phyloP scores from a whole-genome alignment of 805 yeast species.

The Suhomyces emberorum region DNA sequence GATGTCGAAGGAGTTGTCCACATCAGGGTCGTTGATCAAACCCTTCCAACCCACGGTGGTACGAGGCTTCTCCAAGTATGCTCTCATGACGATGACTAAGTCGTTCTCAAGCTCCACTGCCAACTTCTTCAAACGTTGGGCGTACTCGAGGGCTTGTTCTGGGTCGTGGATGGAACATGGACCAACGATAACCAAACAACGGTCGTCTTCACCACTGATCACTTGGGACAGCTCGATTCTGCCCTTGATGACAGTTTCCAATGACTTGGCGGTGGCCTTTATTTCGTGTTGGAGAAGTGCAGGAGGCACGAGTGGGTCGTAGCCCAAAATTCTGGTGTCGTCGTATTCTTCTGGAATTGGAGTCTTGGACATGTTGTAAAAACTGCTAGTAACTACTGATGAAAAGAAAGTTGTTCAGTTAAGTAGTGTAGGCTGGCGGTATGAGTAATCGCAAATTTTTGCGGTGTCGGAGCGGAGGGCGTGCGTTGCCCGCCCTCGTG shows the following conservation, averaged over 20 bases:
- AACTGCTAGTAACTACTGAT: too few relatives aligned
- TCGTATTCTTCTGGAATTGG: conserved; percentile 59
- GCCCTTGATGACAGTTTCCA: conserved; percentile 67
- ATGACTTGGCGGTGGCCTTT: conserved; percentile 55
- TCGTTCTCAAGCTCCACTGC: conserved; percentile 73
- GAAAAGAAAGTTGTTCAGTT: too few relatives aligned
- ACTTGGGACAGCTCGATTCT: conserved; percentile 77
- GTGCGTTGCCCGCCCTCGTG: too few relatives aligned
- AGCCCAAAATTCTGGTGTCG: conserved; percentile 79
- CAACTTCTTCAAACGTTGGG: conserved; percentile 59
- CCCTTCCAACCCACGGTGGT: conserved; percentile 99
- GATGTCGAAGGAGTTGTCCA: conserved; percentile 87
- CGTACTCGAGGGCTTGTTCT: conserved; percentile 85
- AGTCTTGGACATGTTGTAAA: conserved; percentile 8
- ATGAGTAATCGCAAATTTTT: too few relatives aligned
- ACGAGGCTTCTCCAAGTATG: conserved; percentile 96
- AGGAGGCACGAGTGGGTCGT: conserved; percentile 93
- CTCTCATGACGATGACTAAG: conserved; percentile 89
- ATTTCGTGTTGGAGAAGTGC: conserved; percentile 84
- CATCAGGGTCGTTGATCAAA: conserved; percentile 92
- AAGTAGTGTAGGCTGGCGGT: too few relatives aligned
- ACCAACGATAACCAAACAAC: conserved; percentile 84
- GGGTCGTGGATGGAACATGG: conserved; percentile 97
- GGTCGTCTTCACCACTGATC: conserved; percentile 73
- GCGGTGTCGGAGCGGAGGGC: neutral